phyloP scores from a whole-genome alignment of 106 monocot species.

The Ottelia alismoides region DNA sequence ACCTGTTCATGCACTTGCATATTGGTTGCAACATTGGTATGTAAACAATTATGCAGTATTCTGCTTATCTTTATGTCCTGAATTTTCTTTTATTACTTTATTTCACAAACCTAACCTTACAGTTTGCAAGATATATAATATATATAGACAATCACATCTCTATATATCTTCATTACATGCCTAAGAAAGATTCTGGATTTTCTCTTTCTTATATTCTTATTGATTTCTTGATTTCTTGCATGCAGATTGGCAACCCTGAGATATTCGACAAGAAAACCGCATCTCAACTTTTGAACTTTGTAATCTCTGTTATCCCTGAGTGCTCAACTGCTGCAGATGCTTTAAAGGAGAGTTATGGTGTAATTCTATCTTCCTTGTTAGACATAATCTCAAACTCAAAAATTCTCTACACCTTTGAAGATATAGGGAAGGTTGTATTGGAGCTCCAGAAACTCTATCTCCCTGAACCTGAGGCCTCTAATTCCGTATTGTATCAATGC shows the following conservation, averaged over 20 bases:
- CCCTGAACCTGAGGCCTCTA: slow-evolving; percentile 11
- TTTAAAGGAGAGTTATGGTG: slow-evolving; percentile 22
- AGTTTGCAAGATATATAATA: too few relatives aligned
- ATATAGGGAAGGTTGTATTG: slow-evolving; percentile 39
- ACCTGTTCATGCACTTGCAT: slow-evolving; percentile 49
- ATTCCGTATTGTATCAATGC: slow-evolving; percentile 29
- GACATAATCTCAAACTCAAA: slow-evolving; percentile 46
- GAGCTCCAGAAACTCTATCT: slow-evolving; percentile 25
- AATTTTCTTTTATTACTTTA: neutral
- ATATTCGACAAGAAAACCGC: slow-evolving; percentile 26
- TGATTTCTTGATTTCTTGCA: slow-evolving; percentile 24
- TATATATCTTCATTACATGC: too few relatives aligned
- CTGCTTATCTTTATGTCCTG: neutral
- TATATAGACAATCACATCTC: too few relatives aligned
- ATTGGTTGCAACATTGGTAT: too few relatives aligned
- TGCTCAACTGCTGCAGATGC: slow-evolving; percentile 23
- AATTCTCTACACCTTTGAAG: slow-evolving; percentile 33
- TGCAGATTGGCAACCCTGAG: slow-evolving; percentile 35
- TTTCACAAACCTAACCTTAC: too few relatives aligned
- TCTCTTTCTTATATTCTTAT: too few relatives aligned
- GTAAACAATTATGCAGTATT: neutral
- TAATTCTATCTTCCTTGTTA: slow-evolving; percentile 37
- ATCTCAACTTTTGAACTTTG: slow-evolving; percentile 36
- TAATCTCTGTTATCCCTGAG: slow-evolving; percentile 33
- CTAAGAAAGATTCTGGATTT: too few relatives aligned